Conservation (phyloP, 352 stramenopile species). For the Pythium pyrilobum region DNA sequence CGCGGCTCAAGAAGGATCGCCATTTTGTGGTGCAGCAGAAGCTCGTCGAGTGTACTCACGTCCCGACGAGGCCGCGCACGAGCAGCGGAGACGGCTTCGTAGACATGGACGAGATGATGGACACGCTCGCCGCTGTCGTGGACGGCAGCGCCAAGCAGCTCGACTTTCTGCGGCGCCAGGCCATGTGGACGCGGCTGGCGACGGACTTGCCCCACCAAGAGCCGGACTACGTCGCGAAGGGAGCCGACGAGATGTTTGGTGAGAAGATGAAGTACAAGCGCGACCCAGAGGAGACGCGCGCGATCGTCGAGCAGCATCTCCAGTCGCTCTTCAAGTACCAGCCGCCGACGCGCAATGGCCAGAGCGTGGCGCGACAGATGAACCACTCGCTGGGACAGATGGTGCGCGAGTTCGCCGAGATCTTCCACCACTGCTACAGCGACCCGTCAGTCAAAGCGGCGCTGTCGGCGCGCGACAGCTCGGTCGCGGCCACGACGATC, state of each 20-base stretch:
- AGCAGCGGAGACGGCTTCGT: not conserved
- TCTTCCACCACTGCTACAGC: conserved; percentile 46
- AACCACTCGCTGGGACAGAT: conserved; percentile 45
- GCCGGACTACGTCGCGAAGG: conserved; percentile 41
- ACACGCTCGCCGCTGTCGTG: conserved; percentile 36
- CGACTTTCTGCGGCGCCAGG: conserved; percentile 1
- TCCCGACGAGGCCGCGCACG: not conserved
- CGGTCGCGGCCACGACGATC: not conserved
- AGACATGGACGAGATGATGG: conserved; percentile 28
- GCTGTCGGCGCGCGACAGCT: not conserved
- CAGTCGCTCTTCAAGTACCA: conserved; percentile 31
- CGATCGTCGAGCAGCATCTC: conserved; percentile 37
- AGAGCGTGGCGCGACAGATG: conserved; percentile 31
- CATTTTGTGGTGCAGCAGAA: not conserved
- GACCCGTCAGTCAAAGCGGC: conserved; percentile 10
- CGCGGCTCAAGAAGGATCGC: conserved; percentile 5
- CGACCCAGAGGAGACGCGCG: conserved; percentile 24
- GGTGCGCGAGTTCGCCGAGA: conserved; percentile 42
- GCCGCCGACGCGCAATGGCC: conserved; percentile 32
- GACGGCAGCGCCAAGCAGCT: conserved; percentile 29
- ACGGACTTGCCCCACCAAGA: conserved; percentile 36
- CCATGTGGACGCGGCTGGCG: conserved; percentile 36
- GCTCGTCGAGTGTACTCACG: not conserved
- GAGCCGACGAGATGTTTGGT: conserved; percentile 52
- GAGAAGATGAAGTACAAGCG: conserved; percentile 62